Conservation (phyloP, 1,284 basidiomycete species). For the Fomitiporia mediterranea region DNA sequence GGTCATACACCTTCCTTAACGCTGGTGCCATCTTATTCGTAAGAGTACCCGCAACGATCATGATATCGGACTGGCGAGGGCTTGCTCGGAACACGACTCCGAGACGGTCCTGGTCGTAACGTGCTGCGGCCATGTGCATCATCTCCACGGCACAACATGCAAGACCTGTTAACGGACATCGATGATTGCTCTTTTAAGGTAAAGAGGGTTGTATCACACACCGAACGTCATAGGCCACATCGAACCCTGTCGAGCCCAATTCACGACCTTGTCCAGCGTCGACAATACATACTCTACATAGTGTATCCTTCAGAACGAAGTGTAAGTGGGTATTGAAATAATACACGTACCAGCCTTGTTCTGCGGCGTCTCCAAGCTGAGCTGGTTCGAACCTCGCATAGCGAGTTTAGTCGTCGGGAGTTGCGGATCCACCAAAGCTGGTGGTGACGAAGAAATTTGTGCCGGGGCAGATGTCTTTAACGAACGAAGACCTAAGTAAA, state of each 20-base stretch:
- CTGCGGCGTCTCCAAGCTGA: conserved; percentile 81
- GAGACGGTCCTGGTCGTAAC: conserved; percentile 98
- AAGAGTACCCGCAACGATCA: conserved; percentile 99
- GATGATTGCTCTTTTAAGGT: background rate
- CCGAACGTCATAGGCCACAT: conserved; percentile 99
- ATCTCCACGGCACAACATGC: conserved; percentile 99
- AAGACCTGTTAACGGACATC: conserved; percentile 52
- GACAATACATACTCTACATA: conserved; percentile 92
- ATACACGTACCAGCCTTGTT: conserved; percentile 78
- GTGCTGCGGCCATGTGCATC: conserved; percentile 99
- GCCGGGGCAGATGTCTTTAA: conserved; percentile 49
- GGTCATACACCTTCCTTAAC: conserved; percentile 91
- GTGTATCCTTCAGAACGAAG: background rate
- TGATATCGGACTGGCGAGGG: conserved; percentile 96
- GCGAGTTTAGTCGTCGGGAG: conserved; percentile 56
- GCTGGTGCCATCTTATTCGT: conserved; percentile 99
- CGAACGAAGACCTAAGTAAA: conserved; percentile 43
- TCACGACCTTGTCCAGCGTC: conserved; percentile 94
- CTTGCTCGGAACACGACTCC: conserved; percentile 98
- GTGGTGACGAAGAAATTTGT: conserved; percentile 35
- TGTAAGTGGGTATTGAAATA: background rate
- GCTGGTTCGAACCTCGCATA: conserved; percentile 76
- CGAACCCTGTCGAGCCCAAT: conserved; percentile 96
- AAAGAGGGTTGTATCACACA: conserved; percentile 30
- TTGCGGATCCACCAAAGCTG: conserved; percentile 46